Evolutionary conservation across 2,329 filamentous ascomycete species (phyloP).

Genomic region (Fusarium penzigii): DNA sequence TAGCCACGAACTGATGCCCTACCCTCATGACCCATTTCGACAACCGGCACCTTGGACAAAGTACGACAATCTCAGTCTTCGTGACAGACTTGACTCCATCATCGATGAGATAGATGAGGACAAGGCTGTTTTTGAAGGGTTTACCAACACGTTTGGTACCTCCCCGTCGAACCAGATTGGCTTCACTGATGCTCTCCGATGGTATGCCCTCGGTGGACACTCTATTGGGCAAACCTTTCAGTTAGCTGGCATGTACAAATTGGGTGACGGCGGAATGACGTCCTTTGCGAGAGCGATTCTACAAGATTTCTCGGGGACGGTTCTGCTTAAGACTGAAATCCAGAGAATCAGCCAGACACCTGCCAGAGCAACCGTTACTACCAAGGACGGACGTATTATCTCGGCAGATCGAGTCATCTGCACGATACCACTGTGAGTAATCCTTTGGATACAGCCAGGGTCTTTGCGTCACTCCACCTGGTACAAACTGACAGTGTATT

Average conservation of each 20-base stretch:
- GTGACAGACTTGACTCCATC: conserved; percentile 32
- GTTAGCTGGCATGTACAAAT: conserved; percentile 11
- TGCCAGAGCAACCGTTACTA: neutral
- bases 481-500: neutral
- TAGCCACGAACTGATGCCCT: conserved; percentile 37
- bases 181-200: conserved; percentile 17
- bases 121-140: conserved; percentile 7
- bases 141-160: conserved; percentile 16
- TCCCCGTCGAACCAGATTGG: conserved; percentile 2
- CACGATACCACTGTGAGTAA: conserved; percentile 18
- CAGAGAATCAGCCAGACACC: conserved; percentile 2
- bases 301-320: conserved; percentile 4
- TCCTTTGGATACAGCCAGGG: too few relatives aligned
- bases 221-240: conserved; percentile 13
- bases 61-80: conserved; percentile 26
- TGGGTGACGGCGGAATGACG: conserved; percentile 23
- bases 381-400: conserved; percentile 7
- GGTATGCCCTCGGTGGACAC: conserved; percentile 18
- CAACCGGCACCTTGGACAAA: conserved; percentile 28
- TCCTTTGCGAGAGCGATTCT: conserved; percentile 8
- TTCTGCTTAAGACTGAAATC: conserved; percentile 9
- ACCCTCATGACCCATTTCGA: conserved; percentile 34
- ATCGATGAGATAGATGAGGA: conserved; percentile 19
- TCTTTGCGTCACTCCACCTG: neutral
- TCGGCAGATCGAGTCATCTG: conserved; percentile 6